Base-by-base conservation (phyloP, 2,329 filamentous ascomycete species). In the Aspergillus fructus region DNA sequence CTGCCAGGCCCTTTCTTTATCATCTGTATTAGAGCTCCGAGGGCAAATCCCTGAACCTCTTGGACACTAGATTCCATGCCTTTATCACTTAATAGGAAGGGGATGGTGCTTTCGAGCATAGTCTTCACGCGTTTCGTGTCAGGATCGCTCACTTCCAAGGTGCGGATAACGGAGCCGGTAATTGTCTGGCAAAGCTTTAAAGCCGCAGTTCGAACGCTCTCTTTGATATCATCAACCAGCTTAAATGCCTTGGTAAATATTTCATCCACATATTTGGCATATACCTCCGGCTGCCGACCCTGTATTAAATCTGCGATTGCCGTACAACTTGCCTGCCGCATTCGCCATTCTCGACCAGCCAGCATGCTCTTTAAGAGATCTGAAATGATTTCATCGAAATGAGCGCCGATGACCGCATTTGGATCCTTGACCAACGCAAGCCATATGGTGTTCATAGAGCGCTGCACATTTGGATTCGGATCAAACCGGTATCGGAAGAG, bases 391-490 rank as follows among this genome's bases (percentile, higher is more conserved):
- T 85, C 85, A 62, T 96, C 89, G 68, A 97, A 97, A 73, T 97
- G 84, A 17, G 82, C 79, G 62, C 94, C 88, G 43, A 97, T 84
- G 0, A 89, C 90, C 0, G 83, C 81, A 17, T 85, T 87, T 1
- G 91, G 85, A 65, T 97, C 92, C 69, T 96, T 96, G 53, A 97
- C 92, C n/a, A 99, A 78, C 0, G 93, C 89, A 67, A 90, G 93
- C 94, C 94, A 99, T 63, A 99, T 97, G 61, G 96, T 91, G 56
- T 96, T 93, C 94, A 99, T 99, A 0, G 93, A 96, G 48, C 87
- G 84, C 71, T 93, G 91, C 12, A 97, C 94, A 62, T 96, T 96
- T 2, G 87, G 83, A 69, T 97, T 97, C 0, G 94, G 94, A 72
- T 99, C 94, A 60, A 97, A 97, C 49, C 92, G 84, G 74, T 97